Conservation (phyloP, 2,329 filamentous ascomycete genomes). For the Xylaria polymorpha region DNA sequence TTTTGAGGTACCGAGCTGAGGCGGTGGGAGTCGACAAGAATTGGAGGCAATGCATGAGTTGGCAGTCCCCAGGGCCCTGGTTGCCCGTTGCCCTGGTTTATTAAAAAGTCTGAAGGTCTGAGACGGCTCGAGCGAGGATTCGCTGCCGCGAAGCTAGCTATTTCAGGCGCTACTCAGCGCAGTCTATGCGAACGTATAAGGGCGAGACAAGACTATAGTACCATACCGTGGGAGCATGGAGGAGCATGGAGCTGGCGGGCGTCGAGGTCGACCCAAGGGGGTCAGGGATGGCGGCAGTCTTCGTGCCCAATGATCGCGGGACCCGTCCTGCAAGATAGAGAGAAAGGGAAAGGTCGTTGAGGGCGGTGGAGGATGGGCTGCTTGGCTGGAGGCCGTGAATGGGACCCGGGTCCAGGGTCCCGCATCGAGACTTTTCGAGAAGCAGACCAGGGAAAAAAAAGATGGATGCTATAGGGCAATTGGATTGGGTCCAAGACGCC, state of each 20-base stretch:
- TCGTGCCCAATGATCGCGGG: constrained; percentile 52
- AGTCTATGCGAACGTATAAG: constrained; percentile 42
- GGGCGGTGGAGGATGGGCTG: constrained; percentile 44
- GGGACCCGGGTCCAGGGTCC: constrained; percentile 27
- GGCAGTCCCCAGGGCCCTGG: constrained; percentile 43
- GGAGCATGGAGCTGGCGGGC: constrained; percentile 22
- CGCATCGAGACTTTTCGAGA: constrained; percentile 35
- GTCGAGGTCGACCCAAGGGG: constrained; percentile 42
- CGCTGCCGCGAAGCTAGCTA: constrained; percentile 42
- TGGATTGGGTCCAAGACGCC: constrained; percentile 15
- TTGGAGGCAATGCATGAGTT: constrained; percentile 42
- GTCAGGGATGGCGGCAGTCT: constrained; percentile 48
- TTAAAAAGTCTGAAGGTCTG: constrained; percentile 37
- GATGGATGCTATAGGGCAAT: constrained; percentile 28
- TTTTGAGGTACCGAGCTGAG: constrained; percentile 41
- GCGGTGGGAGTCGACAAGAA: constrained; percentile 46
- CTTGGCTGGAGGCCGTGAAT: constrained; percentile 35
- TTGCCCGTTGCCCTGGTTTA: constrained; percentile 35
- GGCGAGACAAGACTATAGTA: constrained; percentile 27
- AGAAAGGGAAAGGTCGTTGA: constrained; percentile 45
- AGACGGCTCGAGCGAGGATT: constrained; percentile 44
- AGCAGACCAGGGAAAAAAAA: not conserved
- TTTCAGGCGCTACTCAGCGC: constrained; percentile 39
- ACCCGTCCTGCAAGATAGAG: constrained; percentile 43
- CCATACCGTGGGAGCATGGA: constrained; percentile 2